phyloP scores from a whole-genome alignment of 495 filamentous ascomycete species.

The Aspergillus avenaceus region DNA sequence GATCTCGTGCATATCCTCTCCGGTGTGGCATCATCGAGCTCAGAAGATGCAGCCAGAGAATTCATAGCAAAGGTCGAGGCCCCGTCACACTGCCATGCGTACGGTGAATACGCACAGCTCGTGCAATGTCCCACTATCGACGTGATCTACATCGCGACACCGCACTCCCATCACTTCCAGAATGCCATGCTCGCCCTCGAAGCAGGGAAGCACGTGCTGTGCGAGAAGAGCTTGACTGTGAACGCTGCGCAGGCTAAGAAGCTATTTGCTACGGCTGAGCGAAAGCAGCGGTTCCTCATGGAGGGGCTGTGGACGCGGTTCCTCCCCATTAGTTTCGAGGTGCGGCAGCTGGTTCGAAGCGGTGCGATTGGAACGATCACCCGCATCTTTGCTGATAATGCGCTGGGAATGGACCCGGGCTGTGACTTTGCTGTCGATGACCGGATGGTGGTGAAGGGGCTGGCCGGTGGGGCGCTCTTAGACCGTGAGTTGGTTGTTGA shows the following conservation, averaged over 20 bases:
- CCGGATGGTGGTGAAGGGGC: constrained; percentile 66
- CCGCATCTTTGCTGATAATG: constrained; percentile 61
- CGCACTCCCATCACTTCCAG: constrained; percentile 78
- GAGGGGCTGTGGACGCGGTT: constrained; percentile 83
- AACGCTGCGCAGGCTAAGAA: constrained; percentile 65
- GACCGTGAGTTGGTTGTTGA: constrained; percentile 38
- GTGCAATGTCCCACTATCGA: constrained; percentile 64
- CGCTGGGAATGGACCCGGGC: constrained; percentile 31
- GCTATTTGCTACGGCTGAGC: constrained; percentile 59
- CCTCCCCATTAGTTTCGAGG: constrained; percentile 64
- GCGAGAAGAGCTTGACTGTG: constrained; percentile 55
- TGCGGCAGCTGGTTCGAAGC: constrained; percentile 55
- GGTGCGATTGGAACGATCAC: constrained; percentile 63
- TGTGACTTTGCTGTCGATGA: constrained; percentile 38
- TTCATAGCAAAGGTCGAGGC: constrained; percentile 51
- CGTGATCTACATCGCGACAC: constrained; percentile 78
- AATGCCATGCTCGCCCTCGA: constrained; percentile 40
- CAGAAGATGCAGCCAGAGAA: background rate
- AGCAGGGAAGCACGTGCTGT: constrained; percentile 38
- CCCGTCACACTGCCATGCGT: constrained; percentile 31
- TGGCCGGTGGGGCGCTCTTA: constrained; percentile 72
- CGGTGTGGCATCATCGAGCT: background rate
- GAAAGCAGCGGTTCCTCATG: constrained; percentile 74
- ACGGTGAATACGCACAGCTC: constrained; percentile 67
- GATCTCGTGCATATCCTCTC: background rate